Evolutionary conservation across 2,329 filamentous ascomycete genomes (phyloP), one percentile per base, ranked within the genome.

Genomic region (Fusarium sp.): DNA sequence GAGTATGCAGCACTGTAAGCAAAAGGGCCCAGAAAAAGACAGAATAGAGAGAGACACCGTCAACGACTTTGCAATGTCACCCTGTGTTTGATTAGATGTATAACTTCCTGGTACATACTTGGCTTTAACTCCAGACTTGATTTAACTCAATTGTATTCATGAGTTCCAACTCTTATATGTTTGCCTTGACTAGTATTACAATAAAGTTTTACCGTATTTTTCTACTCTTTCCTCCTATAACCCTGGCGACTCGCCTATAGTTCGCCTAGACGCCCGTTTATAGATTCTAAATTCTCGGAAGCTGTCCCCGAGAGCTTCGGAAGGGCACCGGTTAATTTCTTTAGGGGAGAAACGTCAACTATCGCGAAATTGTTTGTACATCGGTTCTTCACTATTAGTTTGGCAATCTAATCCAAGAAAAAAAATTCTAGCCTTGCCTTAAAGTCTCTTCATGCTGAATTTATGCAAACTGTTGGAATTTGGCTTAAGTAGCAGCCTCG

Each of bases 111-210:
- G 7, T 54, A 28, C 3, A 55, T 31, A 18, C 6, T 31, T n/a
- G 14, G 4, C 24, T n/a, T 41, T 11, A 28, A 18, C 10, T 54
- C 7, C 5, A 38, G 11, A 39, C 20, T n/a, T 28, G 20, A n/a
- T 12, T 54, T 5, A 7, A 12, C 10, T 5, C 2, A 3, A 6
- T 26, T 18, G 5, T 28, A 5, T 10, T 28, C 6, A 18, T 17
- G 13, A 3, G 2, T 24, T 0, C 9, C 7, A 15, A 22, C 0
- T 14, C 10, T 7, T 17, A n/a, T 28, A 3, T 15, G 4, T 11
- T 20, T 5, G 8, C 15, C 28, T 24, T 31, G 28, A 31, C 28
- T 31, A 31, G 28, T 31, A 31, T 31, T 31, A 31, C 28, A 31
- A 31, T 31, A 31, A 10, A 7, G 3, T 20, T 22, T 6, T 28